These are phyloP conservation scores for Hirsutella thompsonii DNA, from an alignment of 2,329 filamentous ascomycete species.

Conservation along the genomic window DNA sequence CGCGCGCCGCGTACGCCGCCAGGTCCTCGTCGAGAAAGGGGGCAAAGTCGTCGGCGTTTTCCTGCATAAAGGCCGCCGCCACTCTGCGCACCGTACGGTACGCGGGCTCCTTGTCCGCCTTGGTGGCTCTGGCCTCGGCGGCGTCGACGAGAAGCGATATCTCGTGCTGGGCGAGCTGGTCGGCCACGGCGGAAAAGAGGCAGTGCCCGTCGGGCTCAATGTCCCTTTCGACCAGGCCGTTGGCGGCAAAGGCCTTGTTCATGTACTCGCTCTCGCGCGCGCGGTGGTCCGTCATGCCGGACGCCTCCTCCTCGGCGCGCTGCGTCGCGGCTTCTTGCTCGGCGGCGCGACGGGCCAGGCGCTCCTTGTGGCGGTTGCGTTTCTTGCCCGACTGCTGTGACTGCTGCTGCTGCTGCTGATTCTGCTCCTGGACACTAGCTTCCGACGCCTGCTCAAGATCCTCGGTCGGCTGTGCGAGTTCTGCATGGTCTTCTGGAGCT, in stretches of 20 bases:
- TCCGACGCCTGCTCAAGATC: too few species aligned
- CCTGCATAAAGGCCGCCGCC: slow-evolving; percentile 66
- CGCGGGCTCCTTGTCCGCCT: slow-evolving; percentile 16
- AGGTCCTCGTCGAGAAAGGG: slow-evolving; percentile 79
- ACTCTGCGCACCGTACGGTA: slow-evolving; percentile 58
- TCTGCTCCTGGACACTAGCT: too few species aligned
- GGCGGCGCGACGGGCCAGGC: slow-evolving; percentile 76
- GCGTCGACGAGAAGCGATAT: slow-evolving; percentile 14
- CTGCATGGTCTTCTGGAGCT: slow-evolving; percentile 5
- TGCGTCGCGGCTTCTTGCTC: slow-evolving; percentile 60
- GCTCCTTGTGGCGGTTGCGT: slow-evolving; percentile 81
- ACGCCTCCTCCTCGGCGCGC: slow-evolving; percentile 63
- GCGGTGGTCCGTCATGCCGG: slow-evolving; percentile 59
- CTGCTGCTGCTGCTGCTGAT: too few species aligned
- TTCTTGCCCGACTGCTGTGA: slow-evolving; percentile 41
- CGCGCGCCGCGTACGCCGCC: slow-evolving; percentile 58
- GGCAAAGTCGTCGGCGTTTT: slow-evolving; percentile 67
- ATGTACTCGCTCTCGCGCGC: slow-evolving; percentile 59
- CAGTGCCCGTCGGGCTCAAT: slow-evolving; percentile 91
- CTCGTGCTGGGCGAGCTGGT: slow-evolving; percentile 52
- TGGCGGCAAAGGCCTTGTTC: slow-evolving; percentile 48
- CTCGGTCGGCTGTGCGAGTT: too few species aligned
- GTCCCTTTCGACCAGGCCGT: slow-evolving; percentile 59
- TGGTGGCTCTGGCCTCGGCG: background rate
- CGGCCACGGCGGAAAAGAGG: slow-evolving; percentile 81